Conservation (phyloP, 2,329 filamentous ascomycete genomes). For the Talaromyces albobiverticillius region DNA sequence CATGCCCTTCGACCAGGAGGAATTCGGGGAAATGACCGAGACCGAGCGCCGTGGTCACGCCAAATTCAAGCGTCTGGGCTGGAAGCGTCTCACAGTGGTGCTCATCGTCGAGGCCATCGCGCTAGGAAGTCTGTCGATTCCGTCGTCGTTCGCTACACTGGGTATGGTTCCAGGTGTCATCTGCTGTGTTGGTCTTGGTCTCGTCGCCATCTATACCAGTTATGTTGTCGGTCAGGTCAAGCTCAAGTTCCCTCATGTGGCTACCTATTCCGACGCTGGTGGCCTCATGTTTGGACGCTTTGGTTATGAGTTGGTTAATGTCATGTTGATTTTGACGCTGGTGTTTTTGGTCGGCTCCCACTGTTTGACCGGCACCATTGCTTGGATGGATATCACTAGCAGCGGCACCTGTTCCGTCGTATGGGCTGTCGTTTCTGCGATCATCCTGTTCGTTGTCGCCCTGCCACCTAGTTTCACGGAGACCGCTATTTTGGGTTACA, state of each 20-base stretch:
- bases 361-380: conserved; percentile 46
- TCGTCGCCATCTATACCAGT: conserved; percentile 43
- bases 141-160: conserved; percentile 44
- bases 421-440: conserved; percentile 43
- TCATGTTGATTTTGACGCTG: conserved; percentile 44
- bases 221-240: conserved; percentile 41
- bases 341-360: conserved; percentile 45
- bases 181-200: conserved; percentile 37
- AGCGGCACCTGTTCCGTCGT: conserved; percentile 40
- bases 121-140: conserved; percentile 46
- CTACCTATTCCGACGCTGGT: conserved; percentile 46
- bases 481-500: conserved; percentile 36
- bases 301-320: conserved; percentile 42
- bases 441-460: conserved; percentile 33
- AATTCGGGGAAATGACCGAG: conserved; percentile 15
- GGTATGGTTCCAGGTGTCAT: conserved; percentile 48
- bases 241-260: conserved; percentile 32
- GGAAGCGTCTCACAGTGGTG: conserved; percentile 51
- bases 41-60: conserved; percentile 15
- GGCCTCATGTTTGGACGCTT: conserved; percentile 40
- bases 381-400: conserved; percentile 42
- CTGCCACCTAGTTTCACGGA: conserved; percentile 36
- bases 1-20: conserved; percentile 13
- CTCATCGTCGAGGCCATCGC: conserved; percentile 52
- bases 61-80: conserved; percentile 36